Conservation (phyloP, 352 stramenopile species). For the Pythium coloratum region DNA sequence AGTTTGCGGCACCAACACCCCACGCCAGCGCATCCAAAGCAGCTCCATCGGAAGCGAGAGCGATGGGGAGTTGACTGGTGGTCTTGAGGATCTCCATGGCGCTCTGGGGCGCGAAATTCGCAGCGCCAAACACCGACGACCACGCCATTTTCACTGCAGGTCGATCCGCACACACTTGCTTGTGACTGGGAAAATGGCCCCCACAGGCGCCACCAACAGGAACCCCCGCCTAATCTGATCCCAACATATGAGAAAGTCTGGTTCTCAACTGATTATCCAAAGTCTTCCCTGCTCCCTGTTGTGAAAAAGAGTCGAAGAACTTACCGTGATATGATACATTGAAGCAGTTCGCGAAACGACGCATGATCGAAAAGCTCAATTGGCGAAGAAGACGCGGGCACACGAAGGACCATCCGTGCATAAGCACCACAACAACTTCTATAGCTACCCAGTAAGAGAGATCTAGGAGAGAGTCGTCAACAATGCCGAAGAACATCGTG, state of each 20-base stretch:
- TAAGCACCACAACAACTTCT: too few relatives aligned
- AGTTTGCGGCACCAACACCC: slow-evolving; percentile 51
- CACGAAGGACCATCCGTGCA: too few relatives aligned
- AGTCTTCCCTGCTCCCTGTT: background rate
- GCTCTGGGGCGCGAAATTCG: slow-evolving; percentile 19
- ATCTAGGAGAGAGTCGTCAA: too few relatives aligned
- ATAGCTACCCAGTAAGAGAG: too few relatives aligned
- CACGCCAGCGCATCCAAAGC: slow-evolving; percentile 37
- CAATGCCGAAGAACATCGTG: slow-evolving; percentile 58
- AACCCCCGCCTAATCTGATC: slow-evolving; percentile 3
- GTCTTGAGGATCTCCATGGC: slow-evolving; percentile 51
- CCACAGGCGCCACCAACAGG: background rate
- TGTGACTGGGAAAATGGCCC: slow-evolving; percentile 1
- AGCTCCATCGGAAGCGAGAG: slow-evolving; percentile 15
- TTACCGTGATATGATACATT: slow-evolving; percentile 1
- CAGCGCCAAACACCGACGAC: slow-evolving; percentile 24
- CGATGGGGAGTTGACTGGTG: slow-evolving; percentile 43
- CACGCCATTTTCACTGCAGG: slow-evolving; percentile 2
- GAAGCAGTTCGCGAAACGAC: background rate
- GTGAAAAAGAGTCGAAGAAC: too few relatives aligned
- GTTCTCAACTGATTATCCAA: background rate
- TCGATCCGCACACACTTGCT: background rate
- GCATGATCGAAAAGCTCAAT: background rate
- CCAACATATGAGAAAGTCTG: background rate
- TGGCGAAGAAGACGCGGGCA: background rate